phyloP scores from a whole-genome alignment of 1,139 yeast species.

The Debaryomycetaceae sp. region DNA sequence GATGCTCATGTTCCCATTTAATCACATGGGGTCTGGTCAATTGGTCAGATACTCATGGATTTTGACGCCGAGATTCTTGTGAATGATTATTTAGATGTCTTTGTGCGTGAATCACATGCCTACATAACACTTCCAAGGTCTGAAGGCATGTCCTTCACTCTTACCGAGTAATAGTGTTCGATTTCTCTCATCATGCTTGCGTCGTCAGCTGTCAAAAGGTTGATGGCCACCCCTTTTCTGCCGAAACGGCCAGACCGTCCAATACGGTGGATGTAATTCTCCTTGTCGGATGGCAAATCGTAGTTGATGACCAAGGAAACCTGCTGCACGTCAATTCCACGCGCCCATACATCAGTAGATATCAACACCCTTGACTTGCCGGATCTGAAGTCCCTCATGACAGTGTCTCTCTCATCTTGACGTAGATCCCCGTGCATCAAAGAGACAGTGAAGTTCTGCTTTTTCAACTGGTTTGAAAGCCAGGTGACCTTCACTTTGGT shows the following conservation, averaged over 20 bases:
- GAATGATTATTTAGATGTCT: no score
- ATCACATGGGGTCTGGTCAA: no score
- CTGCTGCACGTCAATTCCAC: conserved; percentile 97
- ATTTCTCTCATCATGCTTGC: conserved; percentile 56
- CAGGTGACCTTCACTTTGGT: conserved; percentile 91
- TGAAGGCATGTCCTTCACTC: conserved; percentile 85
- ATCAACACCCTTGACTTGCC: conserved; percentile 82
- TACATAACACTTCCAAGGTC: conserved; percentile 52
- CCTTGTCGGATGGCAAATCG: conserved; percentile 81
- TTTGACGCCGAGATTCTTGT: no score
- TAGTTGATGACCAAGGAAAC: conserved; percentile 93
- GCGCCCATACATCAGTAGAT: conserved; percentile 96
- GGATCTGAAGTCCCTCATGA: conserved; percentile 82
- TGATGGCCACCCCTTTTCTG: conserved; percentile 91
- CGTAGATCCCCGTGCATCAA: conserved; percentile 98
- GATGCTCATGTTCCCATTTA: no score
- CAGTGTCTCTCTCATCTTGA: conserved; percentile 83
- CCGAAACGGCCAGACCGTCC: conserved; percentile 97
- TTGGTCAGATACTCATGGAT: no score
- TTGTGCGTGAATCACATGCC: background rate
- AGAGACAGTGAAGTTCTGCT: conserved; percentile 82
- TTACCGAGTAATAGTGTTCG: conserved; percentile 73
- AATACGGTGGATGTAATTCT: conserved; percentile 88
- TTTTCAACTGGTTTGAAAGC: conserved; percentile 74
- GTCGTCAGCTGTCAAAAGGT: conserved; percentile 77